A percentile compares a stretch with the other conserved stretches of the same genome.
phyloP scores from a whole-genome alignment of 352 stramenopile species.

The Albugo candida region DNA sequence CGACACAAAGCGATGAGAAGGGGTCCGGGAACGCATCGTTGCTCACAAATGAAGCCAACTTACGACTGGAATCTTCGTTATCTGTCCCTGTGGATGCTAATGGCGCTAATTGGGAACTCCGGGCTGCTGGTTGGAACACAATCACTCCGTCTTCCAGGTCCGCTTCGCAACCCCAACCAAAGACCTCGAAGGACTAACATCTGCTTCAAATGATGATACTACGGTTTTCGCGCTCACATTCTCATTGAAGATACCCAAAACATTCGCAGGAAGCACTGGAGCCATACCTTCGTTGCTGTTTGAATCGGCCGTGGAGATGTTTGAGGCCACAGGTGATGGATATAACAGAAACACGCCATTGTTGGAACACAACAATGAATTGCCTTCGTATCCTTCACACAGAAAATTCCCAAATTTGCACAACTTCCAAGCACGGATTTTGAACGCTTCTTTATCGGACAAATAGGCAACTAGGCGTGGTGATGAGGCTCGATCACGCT shows the following conservation, averaged over 20 bases:
- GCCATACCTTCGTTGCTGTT: neutral
- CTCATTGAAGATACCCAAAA: neutral
- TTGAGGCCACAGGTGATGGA: conserved; percentile 2
- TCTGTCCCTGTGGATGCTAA: conserved; percentile 14
- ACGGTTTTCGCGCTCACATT: neutral
- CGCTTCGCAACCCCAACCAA: conserved; percentile 24
- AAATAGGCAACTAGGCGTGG: conserved; percentile 9
- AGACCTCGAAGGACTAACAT: conserved; percentile 12
- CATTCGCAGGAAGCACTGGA: neutral
- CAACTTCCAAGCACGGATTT: conserved; percentile 40
- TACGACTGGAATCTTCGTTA: conserved; percentile 2
- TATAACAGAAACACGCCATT: conserved; percentile 17
- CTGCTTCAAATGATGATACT: conserved; percentile 9
- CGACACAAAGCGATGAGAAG: neutral
- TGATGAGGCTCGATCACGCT: neutral
- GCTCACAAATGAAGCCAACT: neutral
- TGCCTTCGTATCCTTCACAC: conserved; percentile 32
- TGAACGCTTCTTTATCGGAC: conserved; percentile 22
- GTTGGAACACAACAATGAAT: conserved; percentile 31
- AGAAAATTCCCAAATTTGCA: conserved; percentile 34
- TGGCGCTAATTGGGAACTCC: conserved; percentile 10
- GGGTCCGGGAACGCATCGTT: neutral
- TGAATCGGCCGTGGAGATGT: neutral
- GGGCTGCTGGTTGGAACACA: conserved; percentile 48
- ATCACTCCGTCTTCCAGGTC: conserved; percentile 76